phyloP scores from a whole-genome alignment of 2,329 filamentous ascomycete genomes.

The Trichoderma hamatum region DNA sequence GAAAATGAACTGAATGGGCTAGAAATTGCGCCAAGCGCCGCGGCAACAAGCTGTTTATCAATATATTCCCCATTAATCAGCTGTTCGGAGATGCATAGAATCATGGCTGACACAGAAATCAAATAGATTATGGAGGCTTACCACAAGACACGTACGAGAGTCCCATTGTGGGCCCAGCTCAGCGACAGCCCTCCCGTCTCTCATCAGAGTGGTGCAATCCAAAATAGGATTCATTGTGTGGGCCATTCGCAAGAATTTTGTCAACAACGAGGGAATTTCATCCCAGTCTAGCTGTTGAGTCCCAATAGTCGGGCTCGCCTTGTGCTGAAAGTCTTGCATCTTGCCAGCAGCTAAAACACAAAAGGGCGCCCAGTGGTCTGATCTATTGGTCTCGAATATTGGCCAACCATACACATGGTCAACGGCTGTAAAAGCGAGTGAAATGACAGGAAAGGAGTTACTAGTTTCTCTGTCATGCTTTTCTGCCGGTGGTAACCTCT shows the following conservation, averaged over 20 bases:
- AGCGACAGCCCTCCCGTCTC: not conserved
- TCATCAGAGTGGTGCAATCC: conserved; percentile 4
- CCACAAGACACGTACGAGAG: conserved; percentile 1
- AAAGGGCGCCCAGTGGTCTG: not conserved
- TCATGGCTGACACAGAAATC: not conserved
- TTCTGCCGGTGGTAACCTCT: not conserved
- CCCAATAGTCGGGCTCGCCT: not conserved
- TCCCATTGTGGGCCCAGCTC: conserved; percentile 7
- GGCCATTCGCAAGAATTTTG: not conserved
- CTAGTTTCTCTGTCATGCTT: not conserved
- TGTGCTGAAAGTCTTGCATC: not conserved
- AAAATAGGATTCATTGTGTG: conserved; percentile 3
- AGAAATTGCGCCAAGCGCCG: not conserved
- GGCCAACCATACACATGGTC: not conserved
- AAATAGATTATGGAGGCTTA: not conserved
- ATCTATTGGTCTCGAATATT: not conserved
- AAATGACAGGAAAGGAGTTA: not conserved
- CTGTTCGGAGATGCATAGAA: not conserved
- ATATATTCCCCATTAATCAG: not conserved
- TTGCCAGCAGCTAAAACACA: not conserved
- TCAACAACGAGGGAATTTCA: not conserved
- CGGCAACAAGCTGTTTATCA: not conserved
- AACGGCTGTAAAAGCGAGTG: not conserved
- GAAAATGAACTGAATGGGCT: not conserved
- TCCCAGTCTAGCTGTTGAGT: not conserved